A percentile compares a stretch with the other conserved stretches of the same genome.
Conservation (phyloP, 1,284 basidiomycete genomes). For the Coriolopsis trogii region DNA sequence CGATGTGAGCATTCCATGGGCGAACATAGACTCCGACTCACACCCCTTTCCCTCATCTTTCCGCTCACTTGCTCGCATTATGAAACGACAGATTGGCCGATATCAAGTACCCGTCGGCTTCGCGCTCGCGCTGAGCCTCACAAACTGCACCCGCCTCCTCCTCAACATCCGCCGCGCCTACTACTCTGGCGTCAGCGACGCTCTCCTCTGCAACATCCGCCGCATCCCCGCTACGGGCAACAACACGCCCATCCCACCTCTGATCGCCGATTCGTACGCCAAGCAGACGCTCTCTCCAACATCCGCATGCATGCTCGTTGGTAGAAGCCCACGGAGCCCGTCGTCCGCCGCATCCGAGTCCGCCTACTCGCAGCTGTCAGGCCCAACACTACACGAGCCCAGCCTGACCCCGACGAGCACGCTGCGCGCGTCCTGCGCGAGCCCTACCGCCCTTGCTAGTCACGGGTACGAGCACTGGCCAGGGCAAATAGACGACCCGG, state of each 20-base stretch:
- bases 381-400: conserved; percentile 14
- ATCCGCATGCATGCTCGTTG: background rate
- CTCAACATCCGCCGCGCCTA: conserved; percentile 34
- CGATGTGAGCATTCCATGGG: conserved; percentile 10
- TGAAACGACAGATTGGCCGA: conserved; percentile 27
- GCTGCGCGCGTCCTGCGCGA: conserved; percentile 1
- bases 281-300: conserved; percentile 12
- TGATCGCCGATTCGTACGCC: conserved; percentile 7
- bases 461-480: background rate
- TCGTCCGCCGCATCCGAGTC: conserved; percentile 7
- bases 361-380: conserved; percentile 3
- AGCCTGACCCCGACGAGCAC: conserved; percentile 2
- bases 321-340: too few relatives aligned
- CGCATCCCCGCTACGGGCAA: conserved; percentile 7
- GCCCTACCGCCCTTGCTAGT: too few relatives aligned
- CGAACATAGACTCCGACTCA: background rate
- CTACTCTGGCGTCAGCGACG: conserved; percentile 25
- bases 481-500: background rate
- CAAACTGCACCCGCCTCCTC: conserved; percentile 32
- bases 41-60: too few relatives aligned
- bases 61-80: too few relatives aligned
- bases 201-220: conserved; percentile 20
- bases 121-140: conserved; percentile 30
- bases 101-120: conserved; percentile 30
- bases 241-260: conserved; percentile 1